These are phyloP conservation scores for Scheffersomyces quercinus DNA, from an alignment of 1,139 yeast genomes.

Conservation along the genomic window DNA sequence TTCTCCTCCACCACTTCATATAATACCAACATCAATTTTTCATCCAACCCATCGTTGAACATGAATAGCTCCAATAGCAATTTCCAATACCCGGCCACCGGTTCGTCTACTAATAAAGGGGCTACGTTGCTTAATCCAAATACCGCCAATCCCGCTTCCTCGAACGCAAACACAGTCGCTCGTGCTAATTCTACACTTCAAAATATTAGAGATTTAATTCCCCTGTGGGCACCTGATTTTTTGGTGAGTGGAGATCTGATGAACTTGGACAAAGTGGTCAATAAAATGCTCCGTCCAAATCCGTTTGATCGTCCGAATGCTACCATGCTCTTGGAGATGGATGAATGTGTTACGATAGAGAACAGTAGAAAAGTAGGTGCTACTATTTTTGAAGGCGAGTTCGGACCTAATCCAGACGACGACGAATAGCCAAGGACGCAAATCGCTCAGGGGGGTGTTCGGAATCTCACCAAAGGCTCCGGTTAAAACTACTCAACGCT, in stretches of 20 bases:
- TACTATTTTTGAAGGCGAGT: constrained; percentile 93
- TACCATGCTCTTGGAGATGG: constrained; percentile 59
- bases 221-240: constrained; percentile 85
- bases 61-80: constrained; percentile 7
- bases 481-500: too few species aligned
- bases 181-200: constrained; percentile 16
- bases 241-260: constrained; percentile 67
- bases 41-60: constrained; percentile 10
- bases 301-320: constrained; percentile 87
- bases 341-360: constrained; percentile 80
- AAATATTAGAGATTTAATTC: constrained; percentile 37
- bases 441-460: too few species aligned
- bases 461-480: too few species aligned
- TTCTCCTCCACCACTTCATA: constrained; percentile 39
- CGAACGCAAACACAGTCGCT: constrained; percentile 9
- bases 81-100: background rate
- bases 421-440: constrained; percentile 6
- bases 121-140: background rate
- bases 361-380: constrained; percentile 90
- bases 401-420: constrained; percentile 62
- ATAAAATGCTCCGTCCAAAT: constrained; percentile 86
- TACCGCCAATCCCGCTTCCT: background rate
- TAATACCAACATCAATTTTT: constrained; percentile 17
- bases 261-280: constrained; percentile 76
- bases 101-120: background rate